Base-by-base conservation (phyloP, 768 basidiomycete species). In the Rhodotorula kratochvilovae region DNA sequence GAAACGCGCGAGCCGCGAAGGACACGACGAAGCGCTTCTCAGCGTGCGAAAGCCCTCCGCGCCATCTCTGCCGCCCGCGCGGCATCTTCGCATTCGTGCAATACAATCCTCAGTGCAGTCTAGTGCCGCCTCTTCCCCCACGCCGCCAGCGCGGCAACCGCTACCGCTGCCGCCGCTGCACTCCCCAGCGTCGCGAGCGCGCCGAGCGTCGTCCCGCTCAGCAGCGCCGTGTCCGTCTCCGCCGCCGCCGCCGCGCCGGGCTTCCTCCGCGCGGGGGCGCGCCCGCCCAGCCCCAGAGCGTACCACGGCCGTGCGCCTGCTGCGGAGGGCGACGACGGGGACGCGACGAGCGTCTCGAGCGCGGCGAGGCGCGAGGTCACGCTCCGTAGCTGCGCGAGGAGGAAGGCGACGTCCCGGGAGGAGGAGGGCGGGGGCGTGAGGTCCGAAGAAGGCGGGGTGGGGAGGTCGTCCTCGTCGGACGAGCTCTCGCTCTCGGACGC, bases 281-380 rank as follows among this genome's bases (percentile, higher is more conserved):
- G 5, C 19, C 21, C 15, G 39, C 57, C 27, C 1, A 16, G 6
- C 5, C 33, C 33, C 25, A 31, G 57, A 2, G 57, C 35, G 57
- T 58, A 58, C 57, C 57, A 58, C 12, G 25, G 35, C 11, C 27
- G 56, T 23, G 33, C 36, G 35, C 8, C 56, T 16, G 39, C 3
- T 8, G 50, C 31, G 11, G 63, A 11, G 42, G 53, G 10, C 23
- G 59, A 35, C 29, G 42, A 7, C 1, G 63, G 31, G 3, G 45
- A 27, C 5, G 36, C n/a, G 61, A 71, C 70, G 42, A 71, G 29
- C n/a, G 66, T 23, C 27, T 73, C 72, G 68, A 73, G 72, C 6
- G 72, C 50, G 6, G 55, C 42, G 25, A 74, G 63, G 15, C 73
- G 68, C 3, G 73, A 53, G 1, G 73, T 67, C 45, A 74, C 46